A percentile compares a stretch with the other conserved stretches of the same genome.
phyloP scores from a whole-genome alignment of 768 basidiomycete species.

The Russula lepida region DNA sequence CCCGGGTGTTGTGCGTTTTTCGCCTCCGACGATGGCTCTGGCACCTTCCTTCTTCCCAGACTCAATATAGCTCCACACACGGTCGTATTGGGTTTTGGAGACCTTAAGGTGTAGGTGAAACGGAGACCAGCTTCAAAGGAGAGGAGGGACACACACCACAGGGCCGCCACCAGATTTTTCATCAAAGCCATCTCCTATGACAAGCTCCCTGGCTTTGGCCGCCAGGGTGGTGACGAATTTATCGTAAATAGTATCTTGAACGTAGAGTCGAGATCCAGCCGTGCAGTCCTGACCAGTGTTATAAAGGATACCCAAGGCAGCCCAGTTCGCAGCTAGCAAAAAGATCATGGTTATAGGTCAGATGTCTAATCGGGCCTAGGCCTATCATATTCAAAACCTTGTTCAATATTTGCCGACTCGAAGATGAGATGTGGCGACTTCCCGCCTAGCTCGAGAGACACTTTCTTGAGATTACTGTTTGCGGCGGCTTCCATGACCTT shows the following conservation, averaged over 20 bases:
- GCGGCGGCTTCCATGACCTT: conserved; percentile 90
- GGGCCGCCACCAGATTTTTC: conserved; percentile 72
- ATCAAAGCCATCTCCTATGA: conserved; percentile 78
- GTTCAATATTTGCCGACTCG: conserved; percentile 83
- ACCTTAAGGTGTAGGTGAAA: conserved; percentile 37
- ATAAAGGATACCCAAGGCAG: conserved; percentile 77
- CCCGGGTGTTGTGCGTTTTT: conserved; percentile 66
- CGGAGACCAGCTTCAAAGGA: not conserved
- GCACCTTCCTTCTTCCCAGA: conserved; percentile 81
- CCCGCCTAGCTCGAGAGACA: conserved; percentile 90
- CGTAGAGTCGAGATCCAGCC: conserved; percentile 84
- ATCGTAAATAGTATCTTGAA: conserved; percentile 83
- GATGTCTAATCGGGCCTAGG: not conserved
- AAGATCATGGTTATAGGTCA: conserved; percentile 2
- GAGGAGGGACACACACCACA: conserved; percentile 43
- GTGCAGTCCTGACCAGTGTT: conserved; percentile 93
- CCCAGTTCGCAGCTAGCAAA: conserved; percentile 68
- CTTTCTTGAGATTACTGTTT: conserved; percentile 91
- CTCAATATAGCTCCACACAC: conserved; percentile 83
- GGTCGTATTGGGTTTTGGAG: conserved; percentile 78
- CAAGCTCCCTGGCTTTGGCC: conserved; percentile 55
- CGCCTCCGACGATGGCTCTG: conserved; percentile 68
- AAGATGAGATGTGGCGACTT: conserved; percentile 89
- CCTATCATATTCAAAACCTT: conserved; percentile 39
- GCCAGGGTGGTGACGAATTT: conserved; percentile 65